A percentile compares a stretch with the other conserved stretches of the same genome.
These are phyloP conservation scores for Garcia nutans DNA, from an alignment of 345 rosid species.

Conservation along the genomic window DNA sequence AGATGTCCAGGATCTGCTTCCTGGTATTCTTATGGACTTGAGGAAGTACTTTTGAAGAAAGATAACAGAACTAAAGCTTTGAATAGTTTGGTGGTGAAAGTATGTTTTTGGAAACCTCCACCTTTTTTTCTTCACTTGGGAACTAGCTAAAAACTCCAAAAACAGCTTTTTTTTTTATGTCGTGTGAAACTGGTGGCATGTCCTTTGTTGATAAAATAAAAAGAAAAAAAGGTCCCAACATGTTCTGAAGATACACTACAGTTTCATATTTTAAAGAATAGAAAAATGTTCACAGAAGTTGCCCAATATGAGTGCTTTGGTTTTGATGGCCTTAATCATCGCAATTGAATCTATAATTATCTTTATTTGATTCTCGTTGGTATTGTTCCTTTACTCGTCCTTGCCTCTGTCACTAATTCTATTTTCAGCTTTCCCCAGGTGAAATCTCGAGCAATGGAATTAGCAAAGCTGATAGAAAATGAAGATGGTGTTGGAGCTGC, in stretches of 20 bases:
- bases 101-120: background rate
- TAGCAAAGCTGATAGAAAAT: slow-evolving; percentile 73
- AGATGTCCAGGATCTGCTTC: background rate
- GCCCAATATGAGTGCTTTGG: background rate
- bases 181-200: background rate
- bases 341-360: background rate
- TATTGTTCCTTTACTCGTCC: background rate
- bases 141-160: no score
- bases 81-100: background rate
- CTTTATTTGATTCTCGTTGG: background rate
- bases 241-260: background rate
- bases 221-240: background rate
- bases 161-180: no score
- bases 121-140: background rate
- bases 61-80: background rate
- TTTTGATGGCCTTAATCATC: background rate
- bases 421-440: slow-evolving; percentile 44
- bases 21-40: background rate
- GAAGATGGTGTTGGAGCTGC: slow-evolving; percentile 96
- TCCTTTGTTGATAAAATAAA: background rate
- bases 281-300: background rate
- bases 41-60: background rate
- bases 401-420: background rate
- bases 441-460: slow-evolving; percentile 61
- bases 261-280: background rate